Evolutionary conservation across 768 basidiomycete genomes (phyloP).

Genomic region (Amanita thiersii): DNA sequence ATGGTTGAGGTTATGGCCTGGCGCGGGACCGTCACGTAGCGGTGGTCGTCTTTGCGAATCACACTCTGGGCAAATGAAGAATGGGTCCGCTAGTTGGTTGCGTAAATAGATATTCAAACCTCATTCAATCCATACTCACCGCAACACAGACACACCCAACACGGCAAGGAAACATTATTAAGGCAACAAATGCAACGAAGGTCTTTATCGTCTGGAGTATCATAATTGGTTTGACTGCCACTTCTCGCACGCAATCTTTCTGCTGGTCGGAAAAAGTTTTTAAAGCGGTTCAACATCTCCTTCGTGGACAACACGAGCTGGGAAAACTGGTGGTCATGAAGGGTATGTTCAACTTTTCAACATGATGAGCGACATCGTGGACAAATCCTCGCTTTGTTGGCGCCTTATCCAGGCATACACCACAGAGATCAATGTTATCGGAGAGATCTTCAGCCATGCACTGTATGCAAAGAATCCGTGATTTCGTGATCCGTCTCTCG

Average conservation of each 20-base stretch:
- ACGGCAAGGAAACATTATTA: constrained; percentile 14
- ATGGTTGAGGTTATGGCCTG: constrained; percentile 16
- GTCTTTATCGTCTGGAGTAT: constrained; percentile 2
- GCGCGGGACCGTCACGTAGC: constrained; percentile 8
- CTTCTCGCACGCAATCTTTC: no score
- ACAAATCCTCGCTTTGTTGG: constrained; percentile 20
- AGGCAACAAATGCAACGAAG: constrained; percentile 16
- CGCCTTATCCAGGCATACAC: constrained; percentile 21
- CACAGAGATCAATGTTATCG: constrained; percentile 25
- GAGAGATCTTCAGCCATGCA: constrained; percentile 25
- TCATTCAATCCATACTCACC: constrained; percentile 14
- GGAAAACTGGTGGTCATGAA: constrained; percentile 24
- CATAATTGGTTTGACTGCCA: not conserved
- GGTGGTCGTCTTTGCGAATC: constrained; percentile 13
- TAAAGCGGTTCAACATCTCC: constrained; percentile 16
- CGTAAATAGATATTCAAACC: not conserved
- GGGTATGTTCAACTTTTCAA: constrained; percentile 22
- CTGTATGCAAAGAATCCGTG: constrained; percentile 22
- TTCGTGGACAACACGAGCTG: constrained; percentile 19
- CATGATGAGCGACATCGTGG: constrained; percentile 23
- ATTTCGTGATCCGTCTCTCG: constrained; percentile 22
- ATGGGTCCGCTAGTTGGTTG: not conserved
- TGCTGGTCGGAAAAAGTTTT: constrained; percentile 17
- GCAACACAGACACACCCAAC: constrained; percentile 18
- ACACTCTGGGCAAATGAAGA: constrained; percentile 24